Base-by-base conservation (phyloP, 2,329 filamentous ascomycete genomes). In the Hyphodiscus sp. region DNA sequence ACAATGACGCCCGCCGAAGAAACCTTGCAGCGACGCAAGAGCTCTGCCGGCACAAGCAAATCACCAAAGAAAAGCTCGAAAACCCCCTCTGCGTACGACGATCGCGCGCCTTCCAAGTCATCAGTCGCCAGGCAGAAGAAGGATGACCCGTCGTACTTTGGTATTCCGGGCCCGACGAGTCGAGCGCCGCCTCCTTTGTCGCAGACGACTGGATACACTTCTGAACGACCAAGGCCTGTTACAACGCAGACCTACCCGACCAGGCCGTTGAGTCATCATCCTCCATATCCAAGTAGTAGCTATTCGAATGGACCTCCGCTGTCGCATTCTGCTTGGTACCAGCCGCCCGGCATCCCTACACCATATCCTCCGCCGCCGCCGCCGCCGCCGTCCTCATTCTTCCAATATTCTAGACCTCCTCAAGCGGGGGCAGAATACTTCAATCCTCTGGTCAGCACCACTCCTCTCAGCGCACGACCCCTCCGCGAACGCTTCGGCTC, bases 81-180 rank as follows among this genome's bases (percentile, higher is more conserved):
- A 45, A 60, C 62, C 33, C 59, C 64, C 2, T 54, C 57, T 10
- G 20, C 59, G 18, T 58, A 61, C 50, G 60, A 58, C 26, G 61
- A 57, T 41, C 52, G 51, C 47, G 20, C 42, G 19, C 55, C 52
- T 46, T 44, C 55, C 29, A 55, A 52, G 43, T 15, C 51, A 13
- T 19, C 43, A n/a, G 47, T 52, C 30, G 45, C 54, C 2, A 52
- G 15, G 26, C 52, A 38, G 41, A 41, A 47, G 29, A 58, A 41
- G 43, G 57, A 61, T 18, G 58, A 65, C 19, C 54, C 63, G n/a
- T 52, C 52, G n/a, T 54, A 64, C 52, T 65, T 60, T 56, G 64
- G 61, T 23, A 52, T 61, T 43, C 45, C 50, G 4, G 47, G 50
- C 13, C 51, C 55, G 20, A 52, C 45, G 41, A 47, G 16, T 33